Conservation (phyloP, 768 basidiomycete species). For the Crassisporium funariophilum region DNA sequence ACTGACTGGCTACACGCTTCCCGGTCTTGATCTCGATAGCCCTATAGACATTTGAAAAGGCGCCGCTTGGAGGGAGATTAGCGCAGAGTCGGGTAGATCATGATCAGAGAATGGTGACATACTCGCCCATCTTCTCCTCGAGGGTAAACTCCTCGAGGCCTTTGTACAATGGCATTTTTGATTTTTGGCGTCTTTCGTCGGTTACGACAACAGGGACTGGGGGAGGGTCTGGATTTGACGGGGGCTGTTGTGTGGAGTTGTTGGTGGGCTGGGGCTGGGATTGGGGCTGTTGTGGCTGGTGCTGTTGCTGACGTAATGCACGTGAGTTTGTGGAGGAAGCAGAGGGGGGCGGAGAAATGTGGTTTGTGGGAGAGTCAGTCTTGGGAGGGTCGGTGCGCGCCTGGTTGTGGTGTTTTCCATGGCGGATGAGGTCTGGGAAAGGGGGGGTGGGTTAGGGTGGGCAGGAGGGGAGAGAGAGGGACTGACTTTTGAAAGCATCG, state of each 20-base stretch:
- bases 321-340: conserved; percentile 25
- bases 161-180: conserved; percentile 82
- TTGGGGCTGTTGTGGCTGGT: conserved; percentile 27
- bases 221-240: conserved; percentile 39
- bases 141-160: conserved; percentile 82
- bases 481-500: conserved; percentile 85
- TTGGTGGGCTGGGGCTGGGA: conserved; percentile 15
- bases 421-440: conserved; percentile 72
- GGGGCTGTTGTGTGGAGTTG: conserved; percentile 26
- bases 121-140: conserved; percentile 93
- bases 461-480: conserved; percentile 14
- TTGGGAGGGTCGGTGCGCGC: conserved; percentile 25
- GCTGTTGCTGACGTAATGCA: conserved; percentile 35
- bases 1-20: conserved; percentile 81
- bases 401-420: conserved; percentile 68
- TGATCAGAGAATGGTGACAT: conserved; percentile 36
- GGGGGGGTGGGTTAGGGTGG: conserved; percentile 19
- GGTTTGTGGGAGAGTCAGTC: conserved; percentile 21
- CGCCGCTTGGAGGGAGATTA: conserved; percentile 57
- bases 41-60: conserved; percentile 99
- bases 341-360: conserved; percentile 9
- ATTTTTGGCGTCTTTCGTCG: conserved; percentile 72
- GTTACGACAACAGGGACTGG: too few relatives aligned
- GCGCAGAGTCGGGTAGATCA: conserved; percentile 15
- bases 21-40: conserved; percentile 76